These are phyloP conservation scores for Drechslerella dactyloides DNA, from an alignment of 2,329 filamentous ascomycete species.

Conservation along the genomic window DNA sequence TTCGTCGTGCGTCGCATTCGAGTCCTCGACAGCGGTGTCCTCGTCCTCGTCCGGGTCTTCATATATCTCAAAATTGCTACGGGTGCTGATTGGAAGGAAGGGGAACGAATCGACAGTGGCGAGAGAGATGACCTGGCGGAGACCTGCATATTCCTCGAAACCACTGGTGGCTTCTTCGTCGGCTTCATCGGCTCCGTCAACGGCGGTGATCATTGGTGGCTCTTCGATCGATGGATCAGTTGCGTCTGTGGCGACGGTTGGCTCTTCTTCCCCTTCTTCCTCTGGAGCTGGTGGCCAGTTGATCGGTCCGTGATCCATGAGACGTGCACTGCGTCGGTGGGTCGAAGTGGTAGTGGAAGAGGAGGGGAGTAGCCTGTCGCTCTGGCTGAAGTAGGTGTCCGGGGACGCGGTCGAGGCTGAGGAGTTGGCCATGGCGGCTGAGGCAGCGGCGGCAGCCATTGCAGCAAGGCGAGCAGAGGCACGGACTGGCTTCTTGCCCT, in stretches of 20 bases:
- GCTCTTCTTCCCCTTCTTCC: slow-evolving; percentile 6
- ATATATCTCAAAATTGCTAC: slow-evolving; percentile 12
- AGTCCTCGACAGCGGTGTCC: too few relatives aligned
- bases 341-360: not conserved
- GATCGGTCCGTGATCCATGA: not conserved
- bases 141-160: not conserved
- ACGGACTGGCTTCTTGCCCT: slow-evolving; percentile 32
- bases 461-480: slow-evolving; percentile 9
- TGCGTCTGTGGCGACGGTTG: not conserved
- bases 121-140: slow-evolving; percentile 27
- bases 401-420: not conserved
- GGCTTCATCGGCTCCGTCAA: not conserved
- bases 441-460: slow-evolving; percentile 11
- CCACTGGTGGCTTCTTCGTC: not conserved
- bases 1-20: too few relatives aligned
- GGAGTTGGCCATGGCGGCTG: not conserved
- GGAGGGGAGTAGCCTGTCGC: slow-evolving; percentile 2
- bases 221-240: slow-evolving; percentile 1
- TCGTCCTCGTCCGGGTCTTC: slow-evolving; percentile 23
- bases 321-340: not conserved
- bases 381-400: slow-evolving; percentile 1
- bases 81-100: slow-evolving; percentile 9
- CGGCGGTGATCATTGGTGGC: not conserved
- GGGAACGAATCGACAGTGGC: slow-evolving; percentile 36
- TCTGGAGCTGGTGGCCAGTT: slow-evolving; percentile 36